phyloP scores from a whole-genome alignment of 176 grass and related monocot genomes.

The Pharus latifolius region DNA sequence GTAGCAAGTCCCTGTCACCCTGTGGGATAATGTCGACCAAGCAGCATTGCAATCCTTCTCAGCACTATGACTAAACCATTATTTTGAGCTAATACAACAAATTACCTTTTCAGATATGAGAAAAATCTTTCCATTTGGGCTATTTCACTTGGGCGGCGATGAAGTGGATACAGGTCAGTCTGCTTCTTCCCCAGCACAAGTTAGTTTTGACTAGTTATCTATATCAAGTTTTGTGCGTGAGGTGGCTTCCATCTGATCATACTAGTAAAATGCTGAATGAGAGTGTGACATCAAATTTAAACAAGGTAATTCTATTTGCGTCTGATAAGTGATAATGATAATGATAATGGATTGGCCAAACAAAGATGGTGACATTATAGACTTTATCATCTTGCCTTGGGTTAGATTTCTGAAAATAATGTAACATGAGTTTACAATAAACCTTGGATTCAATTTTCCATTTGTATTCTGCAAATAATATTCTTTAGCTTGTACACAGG shows the following conservation, averaged over 20 bases:
- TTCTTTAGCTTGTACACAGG: no score
- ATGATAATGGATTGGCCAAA: not conserved
- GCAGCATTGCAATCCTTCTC: no score
- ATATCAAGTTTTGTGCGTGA: not conserved
- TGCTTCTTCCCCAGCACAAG: not conserved
- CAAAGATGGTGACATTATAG: not conserved
- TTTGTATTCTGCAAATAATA: no score
- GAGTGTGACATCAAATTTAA: not conserved
- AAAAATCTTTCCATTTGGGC: slow-evolving; percentile 85
- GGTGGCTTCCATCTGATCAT: not conserved
- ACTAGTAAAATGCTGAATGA: not conserved
- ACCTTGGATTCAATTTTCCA: no score
- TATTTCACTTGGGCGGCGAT: slow-evolving; percentile 96
- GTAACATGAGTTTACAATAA: not conserved
- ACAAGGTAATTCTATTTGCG: not conserved
- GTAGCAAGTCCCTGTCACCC: no score
- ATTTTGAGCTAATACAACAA: not conserved
- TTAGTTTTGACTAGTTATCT: not conserved
- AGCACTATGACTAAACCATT: no score
- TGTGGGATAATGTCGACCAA: no score
- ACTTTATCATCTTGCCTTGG: not conserved
- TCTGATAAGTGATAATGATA: no score
- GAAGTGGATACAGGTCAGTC: slow-evolving; percentile 92
- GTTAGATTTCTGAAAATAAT: no score
- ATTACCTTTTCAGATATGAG: slow-evolving; percentile 72